Percentiles rank a stretch among this genome's conserved stretches.
These are phyloP conservation scores for Coniosporium apollinis DNA, from an alignment of 495 filamentous ascomycete genomes.

Conservation along the genomic window DNA sequence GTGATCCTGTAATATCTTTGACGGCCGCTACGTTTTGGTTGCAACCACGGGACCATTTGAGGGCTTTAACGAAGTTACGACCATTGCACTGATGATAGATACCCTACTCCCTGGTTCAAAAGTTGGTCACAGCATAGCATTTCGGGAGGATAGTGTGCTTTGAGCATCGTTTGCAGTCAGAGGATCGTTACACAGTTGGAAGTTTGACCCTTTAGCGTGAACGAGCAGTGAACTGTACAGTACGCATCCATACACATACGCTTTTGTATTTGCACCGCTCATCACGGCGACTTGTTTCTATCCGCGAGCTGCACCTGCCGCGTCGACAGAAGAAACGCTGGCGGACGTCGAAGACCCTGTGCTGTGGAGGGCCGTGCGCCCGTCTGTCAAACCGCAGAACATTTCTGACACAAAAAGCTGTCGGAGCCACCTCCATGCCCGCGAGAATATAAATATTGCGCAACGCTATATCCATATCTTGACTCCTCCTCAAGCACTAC, in stretches of 20 bases:
- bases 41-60: background rate
- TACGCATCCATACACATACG: no score
- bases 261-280: no score
- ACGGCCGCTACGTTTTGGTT: background rate
- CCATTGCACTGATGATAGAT: background rate
- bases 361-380: background rate
- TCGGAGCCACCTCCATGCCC: background rate
- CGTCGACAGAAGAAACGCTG: no score
- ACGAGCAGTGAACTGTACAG: no score
- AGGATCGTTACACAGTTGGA: no score
- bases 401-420: background rate
- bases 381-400: background rate
- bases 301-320: background rate
- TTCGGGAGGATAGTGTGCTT: no score
- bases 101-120: no score
- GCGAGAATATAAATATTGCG: background rate
- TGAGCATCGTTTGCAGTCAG: no score
- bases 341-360: no score
- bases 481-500: background rate
- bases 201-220: no score
- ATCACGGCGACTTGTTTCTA: background rate
- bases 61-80: background rate
- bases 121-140: no score
- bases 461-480: background rate
- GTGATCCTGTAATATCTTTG: background rate